These are phyloP conservation scores for Lachnellula subtilissima DNA, from an alignment of 2,329 filamentous ascomycete species.

Conservation along the genomic window DNA sequence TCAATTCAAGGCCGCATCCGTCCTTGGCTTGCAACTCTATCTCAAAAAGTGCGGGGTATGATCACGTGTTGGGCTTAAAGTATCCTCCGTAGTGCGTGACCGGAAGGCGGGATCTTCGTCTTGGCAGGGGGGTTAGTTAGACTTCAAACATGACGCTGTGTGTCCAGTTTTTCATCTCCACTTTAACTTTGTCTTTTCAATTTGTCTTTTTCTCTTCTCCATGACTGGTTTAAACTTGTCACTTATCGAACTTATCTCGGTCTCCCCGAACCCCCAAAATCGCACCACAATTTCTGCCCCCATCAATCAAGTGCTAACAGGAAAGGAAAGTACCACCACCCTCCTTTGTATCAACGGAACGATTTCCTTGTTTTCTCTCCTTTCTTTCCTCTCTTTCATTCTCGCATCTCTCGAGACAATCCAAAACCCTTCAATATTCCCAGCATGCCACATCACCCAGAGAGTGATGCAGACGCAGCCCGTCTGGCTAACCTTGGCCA, in stretches of 20 bases:
- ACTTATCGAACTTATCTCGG: not conserved
- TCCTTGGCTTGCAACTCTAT: no score
- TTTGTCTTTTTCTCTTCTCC: not conserved
- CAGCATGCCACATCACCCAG: not conserved
- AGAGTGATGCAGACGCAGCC: slow-evolving; percentile 25
- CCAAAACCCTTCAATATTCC: not conserved
- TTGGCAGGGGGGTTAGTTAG: not conserved
- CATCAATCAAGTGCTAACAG: not conserved
- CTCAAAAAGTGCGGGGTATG: no score
- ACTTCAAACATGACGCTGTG: not conserved
- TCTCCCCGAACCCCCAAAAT: not conserved
- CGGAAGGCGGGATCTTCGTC: not conserved
- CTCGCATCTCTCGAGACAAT: no score
- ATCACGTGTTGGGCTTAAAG: no score
- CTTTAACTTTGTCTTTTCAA: not conserved
- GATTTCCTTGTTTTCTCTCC: not conserved
- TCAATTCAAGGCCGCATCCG: no score
- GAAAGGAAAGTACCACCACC: not conserved
- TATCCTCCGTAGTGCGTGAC: not conserved
- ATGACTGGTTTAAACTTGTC: not conserved
- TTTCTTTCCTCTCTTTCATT: no score
- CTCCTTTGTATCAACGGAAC: not conserved
- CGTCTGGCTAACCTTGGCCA: slow-evolving; percentile 49
- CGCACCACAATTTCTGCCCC: not conserved
- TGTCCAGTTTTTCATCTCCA: not conserved